These are phyloP conservation scores for Xylaria intraflava DNA, from an alignment of 495 filamentous ascomycete species.

Conservation along the genomic window DNA sequence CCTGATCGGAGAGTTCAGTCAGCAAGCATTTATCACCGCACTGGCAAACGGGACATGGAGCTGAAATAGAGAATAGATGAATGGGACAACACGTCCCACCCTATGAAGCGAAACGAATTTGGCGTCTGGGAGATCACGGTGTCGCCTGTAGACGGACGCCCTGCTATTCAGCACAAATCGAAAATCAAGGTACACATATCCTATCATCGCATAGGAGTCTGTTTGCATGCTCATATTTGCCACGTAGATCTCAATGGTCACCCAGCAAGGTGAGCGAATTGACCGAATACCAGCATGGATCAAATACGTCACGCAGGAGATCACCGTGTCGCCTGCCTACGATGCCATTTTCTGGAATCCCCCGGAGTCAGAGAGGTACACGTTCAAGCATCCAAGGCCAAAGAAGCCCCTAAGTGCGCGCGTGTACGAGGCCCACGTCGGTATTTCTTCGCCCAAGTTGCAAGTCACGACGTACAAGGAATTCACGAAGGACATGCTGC, in stretches of 20 bases:
- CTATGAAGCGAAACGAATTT: conserved; percentile 76
- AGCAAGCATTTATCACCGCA: conserved; percentile 9
- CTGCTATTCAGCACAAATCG: conserved; percentile 83
- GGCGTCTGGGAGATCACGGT: conserved; percentile 85
- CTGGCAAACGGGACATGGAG: not conserved
- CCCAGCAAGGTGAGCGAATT: conserved; percentile 68
- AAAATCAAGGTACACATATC: conserved; percentile 74
- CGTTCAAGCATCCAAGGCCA: conserved; percentile 75
- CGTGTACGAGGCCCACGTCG: conserved; percentile 97
- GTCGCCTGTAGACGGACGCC: conserved; percentile 61
- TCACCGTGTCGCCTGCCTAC: conserved; percentile 79
- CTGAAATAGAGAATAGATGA: conserved; percentile 51
- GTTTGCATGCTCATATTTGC: conserved; percentile 17
- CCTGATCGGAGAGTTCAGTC: conserved; percentile 96
- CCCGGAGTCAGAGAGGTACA: conserved; percentile 62
- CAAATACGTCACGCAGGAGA: conserved; percentile 90
- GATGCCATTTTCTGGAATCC: conserved; percentile 98
- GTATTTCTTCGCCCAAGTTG: conserved; percentile 88
- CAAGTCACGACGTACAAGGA: conserved; percentile 91
- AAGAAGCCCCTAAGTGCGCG: conserved; percentile 78
- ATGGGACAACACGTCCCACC: conserved; percentile 76
- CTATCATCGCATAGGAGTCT: not conserved
- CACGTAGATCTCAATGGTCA: conserved; percentile 72
- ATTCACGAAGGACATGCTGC: conserved; percentile 87
- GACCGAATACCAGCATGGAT: conserved; percentile 95